Percentiles rank a stretch among this genome's conserved stretches.
These are phyloP conservation scores for Colletotrichum neosansevieriae DNA, from an alignment of 2,329 filamentous ascomycete species.

Conservation along the genomic window DNA sequence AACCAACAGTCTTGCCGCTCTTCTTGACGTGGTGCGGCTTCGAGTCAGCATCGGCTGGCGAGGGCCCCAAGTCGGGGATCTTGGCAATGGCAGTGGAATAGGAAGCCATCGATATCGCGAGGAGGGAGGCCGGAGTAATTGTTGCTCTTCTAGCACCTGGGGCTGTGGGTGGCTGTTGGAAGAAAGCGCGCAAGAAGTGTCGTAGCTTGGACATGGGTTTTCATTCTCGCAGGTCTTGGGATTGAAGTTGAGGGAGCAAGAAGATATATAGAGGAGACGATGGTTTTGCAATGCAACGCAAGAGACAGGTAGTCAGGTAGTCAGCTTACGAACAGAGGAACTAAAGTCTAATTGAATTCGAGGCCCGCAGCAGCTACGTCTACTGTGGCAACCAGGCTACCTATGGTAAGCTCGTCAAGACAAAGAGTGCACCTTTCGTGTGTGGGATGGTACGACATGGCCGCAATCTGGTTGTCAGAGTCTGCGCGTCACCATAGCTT, in stretches of 20 bases:
- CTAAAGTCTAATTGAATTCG: too few relatives aligned
- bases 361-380: neutral
- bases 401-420: too few relatives aligned
- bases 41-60: conserved; percentile 56
- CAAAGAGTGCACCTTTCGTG: too few relatives aligned
- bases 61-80: conserved; percentile 49
- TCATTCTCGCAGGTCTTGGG: neutral
- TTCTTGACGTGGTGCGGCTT: conserved; percentile 63
- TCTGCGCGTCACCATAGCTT: conserved; percentile 16
- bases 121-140: conserved; percentile 22
- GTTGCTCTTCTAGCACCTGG: conserved; percentile 36
- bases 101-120: conserved; percentile 41
- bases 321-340: too few relatives aligned
- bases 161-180: conserved; percentile 19
- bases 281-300: too few relatives aligned
- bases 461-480: neutral
- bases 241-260: neutral
- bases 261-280: conserved; percentile 14
- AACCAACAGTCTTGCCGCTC: conserved; percentile 55
- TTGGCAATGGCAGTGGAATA: conserved; percentile 49
- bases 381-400: neutral
- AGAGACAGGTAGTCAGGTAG: too few relatives aligned
- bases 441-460: too few relatives aligned
- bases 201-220: conserved; percentile 32
- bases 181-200: conserved; percentile 26